Evolutionary conservation across 805 yeast genomes (phyloP), one percentile per base, ranked within the genome.

Genomic region (Maudiozyma turicensis): DNA sequence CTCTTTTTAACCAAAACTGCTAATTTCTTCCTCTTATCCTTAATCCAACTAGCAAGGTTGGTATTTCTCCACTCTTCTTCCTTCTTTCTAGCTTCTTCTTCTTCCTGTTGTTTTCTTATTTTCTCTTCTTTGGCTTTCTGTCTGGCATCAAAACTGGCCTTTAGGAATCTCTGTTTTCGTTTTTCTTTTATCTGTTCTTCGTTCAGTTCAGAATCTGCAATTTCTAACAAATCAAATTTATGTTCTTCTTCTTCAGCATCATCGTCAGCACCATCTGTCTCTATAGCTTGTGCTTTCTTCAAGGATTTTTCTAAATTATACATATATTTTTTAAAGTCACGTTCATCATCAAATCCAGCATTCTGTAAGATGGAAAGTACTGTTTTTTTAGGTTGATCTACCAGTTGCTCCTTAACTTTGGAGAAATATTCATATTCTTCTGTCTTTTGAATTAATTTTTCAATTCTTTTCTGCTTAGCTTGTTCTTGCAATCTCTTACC

Each of bases 401-500:
- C 66, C 47, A 86, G 63, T 49, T 77, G 76, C 30, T 72, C 77
- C 57, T 73, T 76, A 42, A 90, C 67, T 29, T 74, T 73, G 1
- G 78, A 69, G 58, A 82, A 88, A 63, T 90, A 88, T 44, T 75
- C 82, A 54, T 72, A 78, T 59, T 91, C 96, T 55, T 84, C 81
- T 56, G 89, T 89, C 55, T 86, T 84, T 63, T 88, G 88, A 13
- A 79, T 72, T 43, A 87, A 67, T 59, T 86, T 89, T 61, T 91
- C 96, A 8, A 81, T 65, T 49, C 99, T 72, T 55, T 82, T 83
- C 59, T 82, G 84, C 57, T 84, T 89, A 0, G 97, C 97, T 66
- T 89, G 96, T 59, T 87, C 95, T 67, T 93, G 98, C 52, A 95
- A 72, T 54, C 95, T 74, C 54, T 83, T 78, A 8, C 97, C 97